Evolutionary conservation across 805 yeast species (phyloP), one percentile per base, ranked within the genome.

Genomic region (Metschnikowia lachancei): DNA sequence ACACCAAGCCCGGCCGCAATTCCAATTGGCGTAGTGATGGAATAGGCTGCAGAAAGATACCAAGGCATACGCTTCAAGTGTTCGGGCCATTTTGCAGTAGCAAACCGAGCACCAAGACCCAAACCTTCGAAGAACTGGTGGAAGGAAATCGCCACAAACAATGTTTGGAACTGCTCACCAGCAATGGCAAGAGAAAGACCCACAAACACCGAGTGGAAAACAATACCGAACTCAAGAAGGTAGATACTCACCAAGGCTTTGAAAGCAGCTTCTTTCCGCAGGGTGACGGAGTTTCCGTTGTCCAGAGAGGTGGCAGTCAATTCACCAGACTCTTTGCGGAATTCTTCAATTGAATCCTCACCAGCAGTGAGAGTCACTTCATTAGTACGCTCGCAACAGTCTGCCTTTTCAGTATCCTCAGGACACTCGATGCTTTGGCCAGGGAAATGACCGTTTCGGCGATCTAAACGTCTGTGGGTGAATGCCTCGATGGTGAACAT

Each of bases 1-100:
- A 85, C 87, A 36, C 90, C 90, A 30, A 88, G 65, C 34, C 96
- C 96, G 54, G 85, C 80, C 3, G 85, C 90, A 54, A 85, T 77
- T 3, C 92, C 85, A 38, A 85, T 67, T 1, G 95, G 95, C 0
- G 94, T 83, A 12, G 84, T 73, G 4, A 85, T 37, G 1, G 52
- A 38, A 42, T 49, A 54, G 3, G 40, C 54, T 13, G 41, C 36
- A n/a, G 56, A 50, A 32, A 54, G 50, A 24, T 49, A 45, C 58
- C 58, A 54, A 2, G 58, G 58, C 30, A 45, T 42, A 18, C 37
- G 39, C 19, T 49, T 51, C 48, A 46, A 45, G 24, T 47, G 43
- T n/a, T 46, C 47, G 2, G 65, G 65, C 64, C 64, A 61, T 13
- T 55, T 54, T 13, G 64, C 58, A 16, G 60, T 52, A 4, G 65